These are phyloP conservation scores for Xylariaceae sp. DNA, from an alignment of 2,329 filamentous ascomycete species.

Conservation along the genomic window DNA sequence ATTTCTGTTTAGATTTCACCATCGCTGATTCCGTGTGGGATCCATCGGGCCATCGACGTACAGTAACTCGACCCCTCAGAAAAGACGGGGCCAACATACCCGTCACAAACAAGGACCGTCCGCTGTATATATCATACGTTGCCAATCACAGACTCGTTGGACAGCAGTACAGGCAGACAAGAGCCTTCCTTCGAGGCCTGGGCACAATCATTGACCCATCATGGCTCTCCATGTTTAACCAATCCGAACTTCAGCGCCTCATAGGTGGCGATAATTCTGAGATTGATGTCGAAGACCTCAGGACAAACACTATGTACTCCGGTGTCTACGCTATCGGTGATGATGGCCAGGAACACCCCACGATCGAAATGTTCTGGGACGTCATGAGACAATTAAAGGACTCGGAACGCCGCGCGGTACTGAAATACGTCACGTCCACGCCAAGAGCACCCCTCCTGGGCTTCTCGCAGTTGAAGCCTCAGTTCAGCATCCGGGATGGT, in stretches of 20 bases:
- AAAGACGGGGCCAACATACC: slow-evolving; percentile 67
- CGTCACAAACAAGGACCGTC: slow-evolving; percentile 87
- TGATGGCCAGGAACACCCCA: slow-evolving; percentile 79
- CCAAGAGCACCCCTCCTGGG: slow-evolving; percentile 84
- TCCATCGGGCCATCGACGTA: slow-evolving; percentile 46
- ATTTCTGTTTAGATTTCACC: slow-evolving; percentile 82
- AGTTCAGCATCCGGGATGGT: slow-evolving; percentile 84
- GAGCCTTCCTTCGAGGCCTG: slow-evolving; percentile 81
- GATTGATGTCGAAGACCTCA: slow-evolving; percentile 82
- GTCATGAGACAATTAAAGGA: slow-evolving; percentile 75
- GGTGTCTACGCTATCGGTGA: slow-evolving; percentile 88
- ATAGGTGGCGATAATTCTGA: slow-evolving; percentile 81
- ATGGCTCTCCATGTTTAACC: slow-evolving; percentile 99
- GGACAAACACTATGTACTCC: slow-evolving; percentile 77
- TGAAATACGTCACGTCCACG: slow-evolving; percentile 94
- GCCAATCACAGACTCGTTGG: slow-evolving; percentile 78
- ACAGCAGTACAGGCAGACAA: slow-evolving; percentile 76
- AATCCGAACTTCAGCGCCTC: slow-evolving; percentile 86
- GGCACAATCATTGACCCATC: slow-evolving; percentile 81
- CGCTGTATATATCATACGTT: slow-evolving; percentile 91
- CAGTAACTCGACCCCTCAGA: slow-evolving; percentile 68
- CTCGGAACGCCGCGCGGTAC: slow-evolving; percentile 71
- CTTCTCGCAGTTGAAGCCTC: slow-evolving; percentile 77
- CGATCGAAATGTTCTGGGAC: slow-evolving; percentile 83
- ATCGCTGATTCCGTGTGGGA: slow-evolving; percentile 64